phyloP scores from a whole-genome alignment of 116 monocot genomes.

The Papilionanthe hybrid region DNA sequence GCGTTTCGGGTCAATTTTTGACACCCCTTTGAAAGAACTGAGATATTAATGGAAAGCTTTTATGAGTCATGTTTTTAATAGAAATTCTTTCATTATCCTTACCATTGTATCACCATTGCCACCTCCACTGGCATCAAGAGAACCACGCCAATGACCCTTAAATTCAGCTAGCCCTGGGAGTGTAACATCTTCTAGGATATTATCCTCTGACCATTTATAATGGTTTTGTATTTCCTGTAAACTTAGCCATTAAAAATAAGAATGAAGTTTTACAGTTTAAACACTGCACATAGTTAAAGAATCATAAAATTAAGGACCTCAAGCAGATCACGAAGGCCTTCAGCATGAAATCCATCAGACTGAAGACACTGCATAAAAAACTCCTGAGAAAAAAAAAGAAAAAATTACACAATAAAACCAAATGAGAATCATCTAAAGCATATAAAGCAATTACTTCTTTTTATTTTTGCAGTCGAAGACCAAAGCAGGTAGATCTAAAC shows the following conservation, averaged over 20 bases:
- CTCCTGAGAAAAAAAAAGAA: constrained; percentile 48
- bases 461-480: background rate
- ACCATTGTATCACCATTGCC: constrained; percentile 96
- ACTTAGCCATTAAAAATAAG: constrained; percentile 3
- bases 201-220: constrained; percentile 58
- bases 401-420: background rate
- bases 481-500: background rate
- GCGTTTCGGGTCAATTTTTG: no score
- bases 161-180: constrained; percentile 96
- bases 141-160: constrained; percentile 80
- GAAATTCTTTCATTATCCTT: constrained; percentile 10
- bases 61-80: background rate
- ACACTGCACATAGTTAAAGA: background rate
- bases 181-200: constrained; percentile 67
- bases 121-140: constrained; percentile 97
- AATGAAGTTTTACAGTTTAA: background rate
- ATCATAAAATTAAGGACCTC: constrained; percentile 42
- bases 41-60: no score
- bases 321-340: constrained; percentile 63
- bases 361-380: constrained; percentile 71
- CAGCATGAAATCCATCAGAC: constrained; percentile 71
- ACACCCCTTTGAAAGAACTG: no score
- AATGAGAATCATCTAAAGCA: background rate
- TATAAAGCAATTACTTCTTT: constrained; percentile 4
- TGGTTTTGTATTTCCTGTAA: constrained; percentile 66